Conservation (phyloP, 352 stramenopile genomes). For the Globisporangium takayamanum region DNA sequence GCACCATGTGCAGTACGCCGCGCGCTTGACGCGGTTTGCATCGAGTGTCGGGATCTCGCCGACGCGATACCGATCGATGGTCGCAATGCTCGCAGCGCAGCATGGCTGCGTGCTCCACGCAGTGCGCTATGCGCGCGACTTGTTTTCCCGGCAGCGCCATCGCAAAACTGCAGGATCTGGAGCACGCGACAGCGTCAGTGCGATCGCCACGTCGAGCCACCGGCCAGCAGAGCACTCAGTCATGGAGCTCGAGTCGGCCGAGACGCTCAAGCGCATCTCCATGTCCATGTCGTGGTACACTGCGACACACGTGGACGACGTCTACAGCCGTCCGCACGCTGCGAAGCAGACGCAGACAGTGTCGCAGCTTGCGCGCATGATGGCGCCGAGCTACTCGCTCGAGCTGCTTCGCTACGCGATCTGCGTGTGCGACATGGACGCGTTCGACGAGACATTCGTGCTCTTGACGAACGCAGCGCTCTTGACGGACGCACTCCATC, state of each 20-base stretch:
- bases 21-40: slow-evolving; percentile 46
- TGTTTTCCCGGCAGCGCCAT: slow-evolving; percentile 31
- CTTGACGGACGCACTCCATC: slow-evolving; percentile 42
- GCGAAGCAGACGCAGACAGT: slow-evolving; percentile 13
- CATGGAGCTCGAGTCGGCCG: slow-evolving; percentile 1
- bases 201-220: too few relatives aligned
- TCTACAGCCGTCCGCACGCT: slow-evolving; percentile 25
- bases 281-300: slow-evolving; percentile 56
- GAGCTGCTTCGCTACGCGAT: slow-evolving; percentile 58
- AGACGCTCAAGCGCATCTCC: slow-evolving; percentile 44
- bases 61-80: slow-evolving; percentile 35
- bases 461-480: slow-evolving; percentile 52
- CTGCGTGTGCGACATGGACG: slow-evolving; percentile 44
- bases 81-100: slow-evolving; percentile 30
- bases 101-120: slow-evolving; percentile 42
- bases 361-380: slow-evolving; percentile 32
- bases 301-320: slow-evolving; percentile 41
- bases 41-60: slow-evolving; percentile 33
- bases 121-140: slow-evolving; percentile 44
- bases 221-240: neutral
- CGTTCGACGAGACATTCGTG: slow-evolving; percentile 55
- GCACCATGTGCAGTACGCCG: slow-evolving; percentile 24
- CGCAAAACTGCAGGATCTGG: neutral
- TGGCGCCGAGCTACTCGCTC: slow-evolving; percentile 47
- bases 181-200: too few relatives aligned